A percentile compares a stretch with the other conserved stretches of the same genome.
phyloP scores from a whole-genome alignment of 2,329 filamentous ascomycete species.

The Pseudogymnoascus sp. region DNA sequence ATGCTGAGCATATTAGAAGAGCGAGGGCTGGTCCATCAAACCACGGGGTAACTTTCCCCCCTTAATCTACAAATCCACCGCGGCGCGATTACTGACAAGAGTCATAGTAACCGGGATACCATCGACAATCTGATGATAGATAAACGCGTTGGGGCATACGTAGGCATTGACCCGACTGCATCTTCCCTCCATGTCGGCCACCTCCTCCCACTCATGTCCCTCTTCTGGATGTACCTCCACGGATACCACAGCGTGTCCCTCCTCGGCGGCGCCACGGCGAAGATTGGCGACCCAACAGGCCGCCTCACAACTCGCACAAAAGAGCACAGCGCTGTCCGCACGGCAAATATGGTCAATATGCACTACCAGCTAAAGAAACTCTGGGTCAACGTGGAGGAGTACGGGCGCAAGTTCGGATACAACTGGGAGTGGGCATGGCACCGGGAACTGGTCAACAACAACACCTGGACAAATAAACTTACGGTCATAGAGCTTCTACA shows the following conservation, averaged over 20 bases:
- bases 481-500: conserved; percentile 67
- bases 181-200: conserved; percentile 74
- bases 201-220: conserved; percentile 70
- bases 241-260: conserved; percentile 61
- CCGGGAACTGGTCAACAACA: conserved; percentile 70
- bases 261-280: conserved; percentile 65
- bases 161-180: conserved; percentile 76
- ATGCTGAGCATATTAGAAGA: conserved; percentile 60
- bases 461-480: conserved; percentile 67
- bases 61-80: background rate
- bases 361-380: conserved; percentile 62
- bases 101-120: conserved; percentile 32
- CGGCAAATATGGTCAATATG: conserved; percentile 59
- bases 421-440: conserved; percentile 58
- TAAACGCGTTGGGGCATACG: conserved; percentile 65
- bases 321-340: conserved; percentile 42
- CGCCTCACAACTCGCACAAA: conserved; percentile 53
- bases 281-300: conserved; percentile 71
- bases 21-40: conserved; percentile 64
- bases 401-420: conserved; percentile 59
- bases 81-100: conserved; percentile 9
- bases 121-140: conserved; percentile 56
- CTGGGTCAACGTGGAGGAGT: conserved; percentile 62
- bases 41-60: conserved; percentile 53
- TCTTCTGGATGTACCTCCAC: conserved; percentile 77